These are phyloP conservation scores for Pterocarpus santalinus DNA, from an alignment of 306 rosid species.

Conservation along the genomic window DNA sequence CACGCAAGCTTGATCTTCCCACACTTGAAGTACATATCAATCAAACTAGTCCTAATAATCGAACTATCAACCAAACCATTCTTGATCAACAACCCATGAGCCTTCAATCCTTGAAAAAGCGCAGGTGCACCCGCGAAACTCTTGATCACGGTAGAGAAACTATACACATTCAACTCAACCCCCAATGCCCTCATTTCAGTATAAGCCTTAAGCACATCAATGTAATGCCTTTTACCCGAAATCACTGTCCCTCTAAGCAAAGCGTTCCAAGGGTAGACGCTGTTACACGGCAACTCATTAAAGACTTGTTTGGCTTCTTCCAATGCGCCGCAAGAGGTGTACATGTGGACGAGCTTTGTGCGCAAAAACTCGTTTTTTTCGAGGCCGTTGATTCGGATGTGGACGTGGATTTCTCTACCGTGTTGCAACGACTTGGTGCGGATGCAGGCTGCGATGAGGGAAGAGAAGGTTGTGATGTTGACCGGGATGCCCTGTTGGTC, in stretches of 20 bases:
- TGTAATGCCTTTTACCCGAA: slow-evolving; percentile 62
- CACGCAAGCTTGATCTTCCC: slow-evolving; percentile 76
- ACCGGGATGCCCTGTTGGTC: slow-evolving; percentile 76
- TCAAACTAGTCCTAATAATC: slow-evolving; percentile 66
- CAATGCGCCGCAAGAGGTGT: slow-evolving; percentile 65
- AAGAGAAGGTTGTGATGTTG: slow-evolving; percentile 71
- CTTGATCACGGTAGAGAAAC: slow-evolving; percentile 77
- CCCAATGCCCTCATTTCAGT: slow-evolving; percentile 71
- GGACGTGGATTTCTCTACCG: slow-evolving; percentile 60
- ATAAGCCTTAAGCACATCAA: slow-evolving; percentile 56
- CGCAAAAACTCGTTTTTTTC: slow-evolving; percentile 64
- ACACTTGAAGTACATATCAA: slow-evolving; percentile 82
- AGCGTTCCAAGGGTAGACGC: slow-evolving; percentile 79
- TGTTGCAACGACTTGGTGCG: slow-evolving; percentile 59
- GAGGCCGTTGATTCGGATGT: slow-evolving; percentile 66
- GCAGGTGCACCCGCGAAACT: slow-evolving; percentile 80
- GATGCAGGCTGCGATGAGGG: slow-evolving; percentile 69
- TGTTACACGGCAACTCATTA: slow-evolving; percentile 57
- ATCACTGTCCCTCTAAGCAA: slow-evolving; percentile 79
- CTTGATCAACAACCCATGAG: slow-evolving; percentile 76
- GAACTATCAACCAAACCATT: slow-evolving; percentile 72
- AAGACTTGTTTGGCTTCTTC: slow-evolving; percentile 66
- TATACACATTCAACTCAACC: slow-evolving; percentile 76
- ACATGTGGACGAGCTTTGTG: slow-evolving; percentile 67
- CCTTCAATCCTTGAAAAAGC: slow-evolving; percentile 69